Evolutionary conservation across 140 eudicot genomes (phyloP).

Genomic region (Oenanthe javanica): DNA sequence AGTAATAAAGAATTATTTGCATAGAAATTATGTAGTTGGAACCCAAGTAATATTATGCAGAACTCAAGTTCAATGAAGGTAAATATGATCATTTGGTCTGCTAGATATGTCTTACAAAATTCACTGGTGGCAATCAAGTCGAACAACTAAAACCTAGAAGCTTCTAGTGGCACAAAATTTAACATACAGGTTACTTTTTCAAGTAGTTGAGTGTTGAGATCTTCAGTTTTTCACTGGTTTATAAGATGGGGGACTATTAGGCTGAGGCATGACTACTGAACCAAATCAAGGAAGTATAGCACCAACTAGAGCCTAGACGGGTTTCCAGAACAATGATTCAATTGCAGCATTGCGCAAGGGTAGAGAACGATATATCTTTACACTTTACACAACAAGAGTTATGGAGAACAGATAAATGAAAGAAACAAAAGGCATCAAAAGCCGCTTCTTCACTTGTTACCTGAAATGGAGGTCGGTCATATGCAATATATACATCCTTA

Average conservation of each 20-base stretch:
- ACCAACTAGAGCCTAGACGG: neutral
- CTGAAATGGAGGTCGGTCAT: conserved; percentile 34
- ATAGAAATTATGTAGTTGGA: neutral
- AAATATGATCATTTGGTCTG: conserved; percentile 1
- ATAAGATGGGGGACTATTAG: neutral
- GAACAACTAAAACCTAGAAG: neutral
- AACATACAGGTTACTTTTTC: neutral
- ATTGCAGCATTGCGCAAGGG: neutral
- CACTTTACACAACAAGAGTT: neutral
- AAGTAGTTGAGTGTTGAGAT: neutral
- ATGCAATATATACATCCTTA: conserved; percentile 23
- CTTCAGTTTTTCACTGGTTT: neutral
- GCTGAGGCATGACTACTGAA: neutral
- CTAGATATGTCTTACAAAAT: neutral
- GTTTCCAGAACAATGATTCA: neutral
- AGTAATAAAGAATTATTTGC: conserved; percentile 13
- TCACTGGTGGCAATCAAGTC: neutral
- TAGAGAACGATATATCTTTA: neutral
- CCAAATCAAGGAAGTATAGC: neutral
- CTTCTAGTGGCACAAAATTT: neutral
- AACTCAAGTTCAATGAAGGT: neutral
- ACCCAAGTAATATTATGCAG: neutral
- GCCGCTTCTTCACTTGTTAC: conserved; percentile 21
- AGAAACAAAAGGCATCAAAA: neutral
- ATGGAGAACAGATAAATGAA: neutral